A percentile compares a stretch with the other conserved stretches of the same genome.
These are phyloP conservation scores for Austroboletus festivus DNA, from an alignment of 768 basidiomycete species.

Conservation along the genomic window DNA sequence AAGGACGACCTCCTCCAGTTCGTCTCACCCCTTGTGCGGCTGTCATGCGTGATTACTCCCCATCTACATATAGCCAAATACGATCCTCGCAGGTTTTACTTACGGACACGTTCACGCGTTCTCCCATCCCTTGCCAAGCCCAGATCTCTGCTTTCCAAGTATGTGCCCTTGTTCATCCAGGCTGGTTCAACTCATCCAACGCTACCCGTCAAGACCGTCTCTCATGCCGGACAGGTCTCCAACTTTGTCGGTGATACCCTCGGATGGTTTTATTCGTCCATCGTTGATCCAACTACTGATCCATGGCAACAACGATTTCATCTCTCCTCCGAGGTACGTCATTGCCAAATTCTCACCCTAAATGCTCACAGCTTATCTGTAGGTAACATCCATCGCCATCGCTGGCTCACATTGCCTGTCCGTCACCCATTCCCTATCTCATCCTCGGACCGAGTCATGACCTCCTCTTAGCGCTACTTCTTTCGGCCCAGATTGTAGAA, in stretches of 20 bases:
- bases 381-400: constrained; percentile 53
- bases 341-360: neutral
- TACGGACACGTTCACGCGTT: constrained; percentile 33
- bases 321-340: constrained; percentile 29
- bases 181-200: neutral
- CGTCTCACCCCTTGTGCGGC: constrained; percentile 1
- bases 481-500: constrained; percentile 49
- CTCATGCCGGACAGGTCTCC: constrained; percentile 30
- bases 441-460: constrained; percentile 13
- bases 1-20: constrained; percentile 30
- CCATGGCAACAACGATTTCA: constrained; percentile 44
- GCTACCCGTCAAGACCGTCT: constrained; percentile 30
- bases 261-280: constrained; percentile 50
- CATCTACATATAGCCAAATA: constrained; percentile 39
- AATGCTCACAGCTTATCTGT: constrained; percentile 1
- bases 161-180: constrained; percentile 9
- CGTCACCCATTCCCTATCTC: constrained; percentile 19
- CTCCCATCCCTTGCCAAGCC: constrained; percentile 27
- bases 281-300: constrained; percentile 1
- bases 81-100: constrained; percentile 37
- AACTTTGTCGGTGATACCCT: constrained; percentile 49
- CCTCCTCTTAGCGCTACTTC: constrained; percentile 47
- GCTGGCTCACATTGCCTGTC: constrained; percentile 50
- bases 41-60: neutral
- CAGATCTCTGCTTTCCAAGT: constrained; percentile 49